Evolutionary conservation across 495 filamentous ascomycete species (phyloP), one percentile per base, ranked within the genome.

Genomic region (Talaromyces trachyspermus): DNA sequence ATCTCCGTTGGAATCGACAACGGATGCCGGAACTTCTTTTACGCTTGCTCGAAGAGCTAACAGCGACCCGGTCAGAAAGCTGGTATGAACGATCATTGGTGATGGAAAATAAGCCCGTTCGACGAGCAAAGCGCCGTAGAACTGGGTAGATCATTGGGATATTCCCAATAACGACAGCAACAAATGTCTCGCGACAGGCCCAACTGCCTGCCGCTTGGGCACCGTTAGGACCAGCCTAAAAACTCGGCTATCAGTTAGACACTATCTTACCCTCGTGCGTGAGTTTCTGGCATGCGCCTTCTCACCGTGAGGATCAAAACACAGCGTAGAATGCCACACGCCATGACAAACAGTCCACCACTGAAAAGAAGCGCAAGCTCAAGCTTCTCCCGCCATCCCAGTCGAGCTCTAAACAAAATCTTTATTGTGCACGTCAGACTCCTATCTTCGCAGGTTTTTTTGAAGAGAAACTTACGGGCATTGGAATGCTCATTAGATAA

Each of bases 171-270:
- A 77, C 56, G 20, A 79, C 64, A 0, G 70, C 71, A 43, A 80
- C 73, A 51, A 81, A 80, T 5, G 72, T 72, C 53, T 80, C 78
- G 36, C 76, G 75, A 52, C 73, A 69, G 14, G 78, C 74, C 78
- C 77, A 81, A 58, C 66, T 64, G 9, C 73, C 71, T 4, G 72
- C 73, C 35, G 68, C 48, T 0, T 59, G 54, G 15, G 71, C 70
- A 22, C 62, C 62, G 37, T 74, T 60, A 26, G 60, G 50, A 5
- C 60, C 49, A 32, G 50, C n/a, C n/a, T n/a, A n/a, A n/a, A n/a
- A n/a, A n/a, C n/a, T n/a, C n/a, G n/a, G n/a, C n/a, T n/a, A n/a
- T n/a, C n/a, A n/a, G n/a, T n/a, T n/a, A n/a, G n/a, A n/a, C n/a
- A 36, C 33, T 36, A 12, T 36, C 49, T 52, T 30, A n/a, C n/a